These are phyloP conservation scores for Arthrocladium fulminans DNA, from an alignment of 2,329 filamentous ascomycete species.

Conservation along the genomic window DNA sequence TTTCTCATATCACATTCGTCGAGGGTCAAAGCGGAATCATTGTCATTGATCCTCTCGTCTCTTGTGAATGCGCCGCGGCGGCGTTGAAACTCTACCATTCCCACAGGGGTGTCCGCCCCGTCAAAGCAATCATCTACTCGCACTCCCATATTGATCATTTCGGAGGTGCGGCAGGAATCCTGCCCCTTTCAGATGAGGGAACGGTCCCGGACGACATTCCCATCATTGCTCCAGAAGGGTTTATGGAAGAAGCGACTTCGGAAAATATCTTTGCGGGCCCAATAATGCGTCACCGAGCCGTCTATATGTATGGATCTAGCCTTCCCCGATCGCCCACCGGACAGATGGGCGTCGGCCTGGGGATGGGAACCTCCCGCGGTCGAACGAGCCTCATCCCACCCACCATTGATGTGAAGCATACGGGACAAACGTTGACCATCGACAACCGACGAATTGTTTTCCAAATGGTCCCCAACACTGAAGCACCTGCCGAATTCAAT, in stretches of 20 bases:
- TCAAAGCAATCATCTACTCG: conserved; percentile 34
- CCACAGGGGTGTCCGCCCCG: conserved; percentile 11
- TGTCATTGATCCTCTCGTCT: conserved; percentile 33
- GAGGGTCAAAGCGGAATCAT: conserved; percentile 32
- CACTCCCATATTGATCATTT: conserved; percentile 37
- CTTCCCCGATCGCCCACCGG: conserved; percentile 26
- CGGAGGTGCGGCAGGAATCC: conserved; percentile 23
- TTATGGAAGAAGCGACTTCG: conserved; percentile 31
- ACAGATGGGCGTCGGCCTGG: conserved; percentile 31
- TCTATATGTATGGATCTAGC: conserved; percentile 34
- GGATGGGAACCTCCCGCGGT: conserved; percentile 26
- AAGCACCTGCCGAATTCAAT: conserved; percentile 38
- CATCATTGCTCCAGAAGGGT: conserved; percentile 31
- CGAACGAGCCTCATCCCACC: conserved; percentile 30
- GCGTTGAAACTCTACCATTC: conserved; percentile 30
- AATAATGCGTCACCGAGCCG: conserved; percentile 32
- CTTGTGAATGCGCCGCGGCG: conserved; percentile 29
- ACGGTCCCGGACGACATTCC: conserved; percentile 14
- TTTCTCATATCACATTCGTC: conserved; percentile 36
- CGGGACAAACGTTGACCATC: conserved; percentile 26
- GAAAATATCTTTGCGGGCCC: conserved; percentile 35
- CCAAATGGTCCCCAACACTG: conserved; percentile 35
- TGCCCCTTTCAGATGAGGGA: conserved; percentile 11
- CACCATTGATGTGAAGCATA: conserved; percentile 26
- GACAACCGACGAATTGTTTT: conserved; percentile 34